These are phyloP conservation scores for Plasmodium ovale DNA, from an alignment of 169 alveolate species.

Conservation along the genomic window DNA sequence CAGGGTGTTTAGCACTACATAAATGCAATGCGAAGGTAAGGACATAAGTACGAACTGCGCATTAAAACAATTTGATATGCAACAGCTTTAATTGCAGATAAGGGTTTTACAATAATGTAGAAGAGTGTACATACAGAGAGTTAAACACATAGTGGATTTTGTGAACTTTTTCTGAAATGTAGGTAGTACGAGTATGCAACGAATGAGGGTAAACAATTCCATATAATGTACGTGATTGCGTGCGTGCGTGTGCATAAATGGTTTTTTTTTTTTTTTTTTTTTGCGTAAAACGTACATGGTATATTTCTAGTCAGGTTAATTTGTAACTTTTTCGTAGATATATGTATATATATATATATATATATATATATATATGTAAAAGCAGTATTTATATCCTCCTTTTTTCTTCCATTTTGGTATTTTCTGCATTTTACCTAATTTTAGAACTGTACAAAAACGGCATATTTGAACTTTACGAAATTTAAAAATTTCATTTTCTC, in stretches of 20 bases:
- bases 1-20: not conserved
- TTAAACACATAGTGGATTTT: conserved; percentile 21
- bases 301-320: conserved; percentile 13
- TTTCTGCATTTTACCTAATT: not conserved
- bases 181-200: not conserved
- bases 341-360: not conserved
- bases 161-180: conserved; percentile 1
- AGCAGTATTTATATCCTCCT: not conserved
- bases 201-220: not conserved
- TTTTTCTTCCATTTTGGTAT: not conserved
- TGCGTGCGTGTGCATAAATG: conserved; percentile 11
- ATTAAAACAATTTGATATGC: not conserved
- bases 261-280: conserved; percentile 24
- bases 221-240: not conserved
- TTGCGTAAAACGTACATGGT: not conserved
- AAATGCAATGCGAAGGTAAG: not conserved
- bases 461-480: conserved; percentile 5
- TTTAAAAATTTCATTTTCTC: conserved; percentile 43
- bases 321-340: not conserved
- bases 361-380: conserved; percentile 1
- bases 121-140: conserved; percentile 73
- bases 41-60: not conserved
- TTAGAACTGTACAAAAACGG: conserved; percentile 2
- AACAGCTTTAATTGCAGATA: conserved; percentile 14
- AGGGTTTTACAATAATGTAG: conserved; percentile 16